Conservation (phyloP, 2,329 filamentous ascomycete genomes). For the Aureobasidium sp. region DNA sequence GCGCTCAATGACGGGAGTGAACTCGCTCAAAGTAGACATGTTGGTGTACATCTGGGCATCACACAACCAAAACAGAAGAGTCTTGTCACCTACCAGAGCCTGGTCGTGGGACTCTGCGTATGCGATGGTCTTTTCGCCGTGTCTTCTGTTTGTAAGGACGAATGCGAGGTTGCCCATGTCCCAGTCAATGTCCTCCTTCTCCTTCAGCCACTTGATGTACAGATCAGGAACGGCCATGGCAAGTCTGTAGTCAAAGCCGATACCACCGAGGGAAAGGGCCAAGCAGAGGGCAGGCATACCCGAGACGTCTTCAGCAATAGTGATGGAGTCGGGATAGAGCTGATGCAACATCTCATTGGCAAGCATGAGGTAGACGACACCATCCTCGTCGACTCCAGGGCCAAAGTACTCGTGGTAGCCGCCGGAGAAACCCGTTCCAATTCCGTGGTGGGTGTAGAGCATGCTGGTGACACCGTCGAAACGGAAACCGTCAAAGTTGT, state of each 20-base stretch:
- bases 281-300: constrained; percentile 97
- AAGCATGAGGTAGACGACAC: constrained; percentile 88
- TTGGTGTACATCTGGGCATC: constrained; percentile 96
- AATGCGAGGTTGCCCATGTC: constrained; percentile 76
- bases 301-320: constrained; percentile 92
- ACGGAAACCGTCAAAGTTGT: constrained; percentile 90
- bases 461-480: constrained; percentile 99
- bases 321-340: constrained; percentile 82
- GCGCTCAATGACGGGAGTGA: constrained; percentile 81
- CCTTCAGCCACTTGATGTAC: constrained; percentile 98
- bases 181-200: constrained; percentile 85
- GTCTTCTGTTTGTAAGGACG: constrained; percentile 83
- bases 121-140: constrained; percentile 96
- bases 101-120: constrained; percentile 97
- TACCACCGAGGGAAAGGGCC: constrained; percentile 72
- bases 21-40: constrained; percentile 79
- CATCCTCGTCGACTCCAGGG: constrained; percentile 78
- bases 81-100: constrained; percentile 93
- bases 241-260: constrained; percentile 94
- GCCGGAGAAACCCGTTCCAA: constrained; percentile 96
- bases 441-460: constrained; percentile 92
- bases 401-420: constrained; percentile 99
- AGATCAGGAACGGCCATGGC: constrained; percentile 97
- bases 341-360: constrained; percentile 92
- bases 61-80: constrained; percentile 95